phyloP scores from a whole-genome alignment of 176 grass and related monocot species.

The Rhynchospora breviuscula region DNA sequence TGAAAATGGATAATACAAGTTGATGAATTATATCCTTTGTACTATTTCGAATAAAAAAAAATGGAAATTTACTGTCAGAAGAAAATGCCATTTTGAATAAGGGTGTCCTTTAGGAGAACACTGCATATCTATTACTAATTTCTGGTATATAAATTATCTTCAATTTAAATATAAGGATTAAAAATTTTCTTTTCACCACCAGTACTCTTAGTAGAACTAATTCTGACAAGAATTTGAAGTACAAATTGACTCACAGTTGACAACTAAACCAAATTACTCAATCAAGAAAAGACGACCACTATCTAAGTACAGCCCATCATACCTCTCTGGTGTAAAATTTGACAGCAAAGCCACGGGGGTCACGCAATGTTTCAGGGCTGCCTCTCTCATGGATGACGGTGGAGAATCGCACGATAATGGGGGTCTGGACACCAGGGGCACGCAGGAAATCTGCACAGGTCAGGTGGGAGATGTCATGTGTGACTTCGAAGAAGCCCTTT shows the following conservation, averaged over 20 bases:
- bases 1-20: conserved; percentile 20
- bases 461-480: conserved; percentile 73
- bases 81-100: neutral
- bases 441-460: conserved; percentile 79
- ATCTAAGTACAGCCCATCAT: conserved; percentile 5
- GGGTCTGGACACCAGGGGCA: conserved; percentile 70
- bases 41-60: conserved; percentile 5
- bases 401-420: conserved; percentile 72
- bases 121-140: neutral
- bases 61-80: neutral
- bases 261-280: neutral
- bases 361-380: conserved; percentile 81
- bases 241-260: neutral
- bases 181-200: neutral
- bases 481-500: conserved; percentile 91
- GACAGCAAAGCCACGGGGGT: conserved; percentile 77
- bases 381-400: conserved; percentile 85
- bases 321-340: conserved; percentile 98
- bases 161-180: neutral
- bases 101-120: neutral
- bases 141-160: neutral
- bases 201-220: neutral
- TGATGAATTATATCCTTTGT: neutral
- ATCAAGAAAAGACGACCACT: conserved; percentile 1
- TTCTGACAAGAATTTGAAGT: neutral